phyloP scores from a whole-genome alignment of 1,139 yeast genomes.

The Saccharomyces hybrid region DNA sequence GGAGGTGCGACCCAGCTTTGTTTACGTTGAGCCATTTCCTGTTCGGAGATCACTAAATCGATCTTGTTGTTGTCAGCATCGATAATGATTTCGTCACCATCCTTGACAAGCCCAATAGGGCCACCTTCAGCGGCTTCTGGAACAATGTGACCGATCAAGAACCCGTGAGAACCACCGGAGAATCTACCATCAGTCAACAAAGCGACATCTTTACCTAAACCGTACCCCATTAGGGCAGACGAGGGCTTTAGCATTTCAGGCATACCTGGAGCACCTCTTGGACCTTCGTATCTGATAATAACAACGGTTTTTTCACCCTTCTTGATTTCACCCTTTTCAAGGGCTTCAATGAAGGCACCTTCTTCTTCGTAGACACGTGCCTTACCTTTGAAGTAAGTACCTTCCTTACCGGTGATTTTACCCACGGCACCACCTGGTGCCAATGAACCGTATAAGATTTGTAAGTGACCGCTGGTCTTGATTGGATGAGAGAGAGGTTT shows the following conservation, averaged over 20 bases:
- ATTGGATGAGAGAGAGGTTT: conserved; percentile 71
- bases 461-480: conserved; percentile 87
- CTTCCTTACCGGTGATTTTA: conserved; percentile 97
- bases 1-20: conserved; percentile 69
- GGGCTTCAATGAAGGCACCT: conserved; percentile 70
- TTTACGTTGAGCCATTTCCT: conserved; percentile 64
- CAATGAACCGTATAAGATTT: conserved; percentile 81
- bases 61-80: conserved; percentile 87
- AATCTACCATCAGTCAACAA: conserved; percentile 95
- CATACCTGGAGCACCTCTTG: conserved; percentile 99
- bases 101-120: conserved; percentile 87
- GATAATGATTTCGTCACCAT: conserved; percentile 86
- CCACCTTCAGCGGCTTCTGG: conserved; percentile 99
- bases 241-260: conserved; percentile 99
- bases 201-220: conserved; percentile 95
- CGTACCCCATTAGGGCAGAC: conserved; percentile 95
- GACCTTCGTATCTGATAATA: conserved; percentile 94
- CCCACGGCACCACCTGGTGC: conserved; percentile 99
- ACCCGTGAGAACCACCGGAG: conserved; percentile 98
- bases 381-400: conserved; percentile 85
- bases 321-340: conserved; percentile 88
- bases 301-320: conserved; percentile 97
- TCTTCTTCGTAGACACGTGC: conserved; percentile 90
- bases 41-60: conserved; percentile 69
- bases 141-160: conserved; percentile 94